These are phyloP conservation scores for Tulasnella calospora DNA, from an alignment of 768 basidiomycete species.

Conservation along the genomic window DNA sequence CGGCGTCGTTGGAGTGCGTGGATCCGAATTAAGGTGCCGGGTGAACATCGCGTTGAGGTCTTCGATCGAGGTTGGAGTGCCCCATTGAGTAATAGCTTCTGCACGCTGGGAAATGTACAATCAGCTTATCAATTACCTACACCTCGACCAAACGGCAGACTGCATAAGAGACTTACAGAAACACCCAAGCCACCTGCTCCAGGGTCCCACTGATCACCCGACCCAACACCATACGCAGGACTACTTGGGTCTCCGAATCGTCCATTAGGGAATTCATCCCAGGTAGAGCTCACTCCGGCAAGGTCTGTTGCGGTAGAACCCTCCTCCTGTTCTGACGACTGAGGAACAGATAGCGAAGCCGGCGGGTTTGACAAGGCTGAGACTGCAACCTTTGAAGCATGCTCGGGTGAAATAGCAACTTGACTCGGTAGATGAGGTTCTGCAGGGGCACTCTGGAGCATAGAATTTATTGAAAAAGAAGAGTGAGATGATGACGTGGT, in stretches of 20 bases:
- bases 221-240: conserved; percentile 79
- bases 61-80: conserved; percentile 55
- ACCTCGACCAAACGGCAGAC: not conserved
- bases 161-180: conserved; percentile 41
- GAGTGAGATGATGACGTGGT: conserved; percentile 33
- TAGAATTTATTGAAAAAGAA: not conserved
- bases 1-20: conserved; percentile 62
- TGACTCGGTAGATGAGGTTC: conserved; percentile 31
- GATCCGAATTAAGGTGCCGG: conserved; percentile 64
- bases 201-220: conserved; percentile 64
- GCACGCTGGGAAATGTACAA: conserved; percentile 44
- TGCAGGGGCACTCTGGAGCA: not conserved
- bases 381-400: conserved; percentile 60
- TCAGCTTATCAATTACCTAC: not conserved
- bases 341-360: conserved; percentile 45
- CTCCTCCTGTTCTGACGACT: conserved; percentile 34
- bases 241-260: conserved; percentile 97
- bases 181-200: conserved; percentile 46
- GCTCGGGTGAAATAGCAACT: conserved; percentile 58
- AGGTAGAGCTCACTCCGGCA: conserved; percentile 50
- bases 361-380: conserved; percentile 31
- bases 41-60: conserved; percentile 80
- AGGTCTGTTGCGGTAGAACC: not conserved
- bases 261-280: conserved; percentile 98
- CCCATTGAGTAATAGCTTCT: conserved; percentile 68